Evolutionary conservation across 2,329 filamentous ascomycete species (phyloP), one percentile per base, ranked within the genome.

Genomic region (Phyllosticta citrichinensis): DNA sequence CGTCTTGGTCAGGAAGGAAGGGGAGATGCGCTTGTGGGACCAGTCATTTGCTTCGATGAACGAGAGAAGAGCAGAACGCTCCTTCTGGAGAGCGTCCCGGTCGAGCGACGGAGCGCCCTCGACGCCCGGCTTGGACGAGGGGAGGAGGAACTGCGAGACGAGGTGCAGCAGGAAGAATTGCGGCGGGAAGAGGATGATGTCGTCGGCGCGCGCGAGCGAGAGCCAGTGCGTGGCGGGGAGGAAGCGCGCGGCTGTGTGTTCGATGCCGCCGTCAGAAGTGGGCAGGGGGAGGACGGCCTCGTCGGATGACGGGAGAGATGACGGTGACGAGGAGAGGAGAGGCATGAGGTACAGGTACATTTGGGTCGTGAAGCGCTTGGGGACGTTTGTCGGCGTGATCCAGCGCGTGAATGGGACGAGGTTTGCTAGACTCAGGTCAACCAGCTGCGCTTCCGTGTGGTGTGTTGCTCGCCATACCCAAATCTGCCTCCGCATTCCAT

Each of bases 331-430:
- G 24, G 56, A 52, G 6, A 40, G 60, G 47, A 5, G 75, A 0
- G 91, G 91, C 2, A 97, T 80, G 73, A 95, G 87, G 74, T 96
- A 96, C 11, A 97, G 73, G 75, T 97, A 99, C 93, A 97, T 97
- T 71, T 97, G 92, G 0, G 93, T 97, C 0, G 89, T 90, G 76
- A 95, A 99, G 54, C 94, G 83, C 67, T 87, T 90, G 0, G 85
- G 82, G 1, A 87, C 77, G 63, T 83, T 84, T 0, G 79, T 74
- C 0, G 93, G 93, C 2, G 94, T 97, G 61, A 97, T 81, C 94
- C 94, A 97, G 59, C 90, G 84, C 0, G 92, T 96, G 70, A 96
- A 97, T 0, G 92, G 91, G 8, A 89, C 77, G 2, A 97, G 76
- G 47, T 80, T 78, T 1, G 86, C 86, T 83, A 59, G 52, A 30